Base-by-base conservation (phyloP, 2,329 filamentous ascomycete species). In the Fusarium verrucosum region DNA sequence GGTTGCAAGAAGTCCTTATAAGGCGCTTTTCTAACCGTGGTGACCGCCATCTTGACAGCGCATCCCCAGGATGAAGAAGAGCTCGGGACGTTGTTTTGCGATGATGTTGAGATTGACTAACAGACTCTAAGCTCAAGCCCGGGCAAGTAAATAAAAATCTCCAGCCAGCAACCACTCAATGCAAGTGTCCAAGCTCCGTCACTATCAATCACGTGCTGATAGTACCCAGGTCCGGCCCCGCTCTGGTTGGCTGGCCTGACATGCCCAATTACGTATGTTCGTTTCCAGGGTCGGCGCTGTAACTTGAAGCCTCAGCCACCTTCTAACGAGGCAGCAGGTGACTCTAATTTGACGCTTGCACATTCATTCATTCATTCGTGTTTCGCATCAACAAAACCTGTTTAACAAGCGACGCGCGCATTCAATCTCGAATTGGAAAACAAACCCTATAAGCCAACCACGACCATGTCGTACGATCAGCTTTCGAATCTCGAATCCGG, bases 1-100 rank as follows among this genome's bases (percentile, higher is more conserved):
- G 94, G 94, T 62, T 94, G 96, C 69, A 97, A 81, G 77, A 96
- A 96, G 80, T 97, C 92, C 82, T 92, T 90, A 79, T 97, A 96
- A 44, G 85, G 82, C 72, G 81, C 79, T 73, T 76, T 85, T 83
- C 82, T 87, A 79, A 80, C 83, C 74, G 78, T 81, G 73, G 78
- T 77, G 72, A 75, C 76, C 71, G 83, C 80, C 83, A 87, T 87
- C 45, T 74, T 80, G 71, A 76, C 77, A 75, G 77, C 73, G 74
- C 80, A 82, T 83, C 76, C 73, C 79, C 78, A 50, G 52, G 74
- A 73, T 47, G 22, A 52, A 72, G 45, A 43, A 58, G 26, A 43
- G 53, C 58, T 56, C 26, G 41, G 38, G 55, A 32, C 14, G 45
- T 45, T 72, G 62, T 43, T 61, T 45, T 50, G 53, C n/a, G 52